Evolutionary conservation across 352 stramenopile genomes (phyloP), one percentile per base, ranked within the genome.

Genomic region (Pythium diclinum): DNA sequence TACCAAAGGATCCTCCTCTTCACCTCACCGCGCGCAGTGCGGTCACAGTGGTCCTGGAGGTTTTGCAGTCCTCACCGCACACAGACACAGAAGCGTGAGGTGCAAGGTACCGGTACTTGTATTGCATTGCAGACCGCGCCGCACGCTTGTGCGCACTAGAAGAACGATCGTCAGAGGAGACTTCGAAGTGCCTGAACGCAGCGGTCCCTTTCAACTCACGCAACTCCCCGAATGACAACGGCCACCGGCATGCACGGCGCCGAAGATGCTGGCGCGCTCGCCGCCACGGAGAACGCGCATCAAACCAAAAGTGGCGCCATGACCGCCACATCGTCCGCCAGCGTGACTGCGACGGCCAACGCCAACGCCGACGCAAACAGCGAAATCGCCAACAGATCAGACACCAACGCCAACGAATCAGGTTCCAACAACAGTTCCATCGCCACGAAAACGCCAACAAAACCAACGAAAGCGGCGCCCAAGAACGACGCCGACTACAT

Each of bases 401-500:
- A 42, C 17, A 32, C 21, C 21, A 54, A 33, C 21, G n/a, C 23
- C 10, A 53, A 53, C 46, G 23, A 53, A 53, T 53, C 49, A 21
- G 23, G 23, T 33, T 8, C 33, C 33, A 54, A 54, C 23, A 33
- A 28, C 25, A 28, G 25, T 3, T 28, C 49, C 3, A n/a, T 32
- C 28, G 30, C 25, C 6, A 46, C 32, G 10, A 42, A 28, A 21
- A 13, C 33, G 48, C 48, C 25, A 38, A 56, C 48, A n/a, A 56
- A 38, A n/a, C 47, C 47, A 33, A 54, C 47, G 9, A 33, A 33
- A 47, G 16, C 65, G 28, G n/a, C 58, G 44, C 23, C 36, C 55
- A 72, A 72, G 63, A 52, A 46, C 33, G 81, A 94, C 68, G 83
- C 78, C 56, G 77, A 92, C 56, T 97, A 94, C 73, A 83, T 98